A percentile compares a stretch with the other conserved stretches of the same genome.
Conservation (phyloP, 257 asterid genomes). For the Ilex aquifolium region DNA sequence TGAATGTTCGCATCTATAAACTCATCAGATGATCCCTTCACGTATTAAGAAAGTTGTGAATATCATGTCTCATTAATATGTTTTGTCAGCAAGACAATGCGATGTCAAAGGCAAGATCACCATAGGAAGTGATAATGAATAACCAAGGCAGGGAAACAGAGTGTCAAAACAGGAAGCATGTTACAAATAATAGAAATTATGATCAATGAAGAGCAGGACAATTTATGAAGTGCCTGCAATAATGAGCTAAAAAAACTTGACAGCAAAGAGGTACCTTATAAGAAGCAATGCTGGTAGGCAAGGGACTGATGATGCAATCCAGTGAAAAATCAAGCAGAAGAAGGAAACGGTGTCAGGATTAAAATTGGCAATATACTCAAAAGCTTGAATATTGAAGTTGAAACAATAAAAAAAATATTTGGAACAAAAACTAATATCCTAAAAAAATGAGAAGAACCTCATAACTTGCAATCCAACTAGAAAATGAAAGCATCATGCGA, state of each 20-base stretch:
- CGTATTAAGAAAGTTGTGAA: constrained; percentile 24
- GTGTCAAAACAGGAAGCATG: neutral
- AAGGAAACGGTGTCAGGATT: constrained; percentile 6
- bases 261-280: constrained; percentile 65
- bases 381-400: neutral
- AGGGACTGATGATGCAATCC: constrained; percentile 52
- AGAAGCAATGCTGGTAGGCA: constrained; percentile 85
- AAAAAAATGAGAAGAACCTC: too few relatives aligned
- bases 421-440: neutral
- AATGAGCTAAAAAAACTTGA: neutral
- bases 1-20: constrained; percentile 96
- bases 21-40: constrained; percentile 95
- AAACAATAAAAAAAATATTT: too few relatives aligned
- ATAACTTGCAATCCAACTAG: neutral
- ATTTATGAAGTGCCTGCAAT: neutral
- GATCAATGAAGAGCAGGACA: neutral
- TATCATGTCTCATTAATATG: constrained; percentile 12
- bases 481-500: too few relatives aligned
- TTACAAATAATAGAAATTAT: neutral
- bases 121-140: constrained; percentile 3
- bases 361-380: neutral
- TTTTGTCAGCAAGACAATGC: constrained; percentile 8
- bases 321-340: constrained; percentile 7
- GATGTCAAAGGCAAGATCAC: constrained; percentile 4
- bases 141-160: neutral